Conservation (phyloP, 805 yeast species). For the Hemisphaericaspora nanyangensis region DNA sequence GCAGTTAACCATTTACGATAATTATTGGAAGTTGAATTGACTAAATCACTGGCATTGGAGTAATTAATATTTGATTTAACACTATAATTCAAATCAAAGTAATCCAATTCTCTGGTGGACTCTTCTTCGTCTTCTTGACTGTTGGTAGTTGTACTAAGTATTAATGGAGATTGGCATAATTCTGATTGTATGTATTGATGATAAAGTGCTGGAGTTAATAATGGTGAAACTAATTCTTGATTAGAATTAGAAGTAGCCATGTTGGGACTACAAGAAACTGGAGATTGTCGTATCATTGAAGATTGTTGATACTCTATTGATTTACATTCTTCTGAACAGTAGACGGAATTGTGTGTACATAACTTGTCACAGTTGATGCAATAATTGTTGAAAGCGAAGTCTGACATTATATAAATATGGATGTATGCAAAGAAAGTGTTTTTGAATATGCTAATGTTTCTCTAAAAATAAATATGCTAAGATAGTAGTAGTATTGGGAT, state of each 20-base stretch:
- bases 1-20: constrained; percentile 39
- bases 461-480: too few species aligned
- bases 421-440: neutral
- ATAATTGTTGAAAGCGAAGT: constrained; percentile 34
- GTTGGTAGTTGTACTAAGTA: constrained; percentile 14
- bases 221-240: constrained; percentile 30
- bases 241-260: constrained; percentile 3
- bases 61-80: constrained; percentile 18
- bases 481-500: too few species aligned
- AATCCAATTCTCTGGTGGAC: constrained; percentile 18
- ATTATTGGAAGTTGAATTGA: constrained; percentile 33
- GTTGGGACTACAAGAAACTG: constrained; percentile 8
- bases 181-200: constrained; percentile 14
- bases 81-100: constrained; percentile 33
- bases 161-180: constrained; percentile 17
- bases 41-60: constrained; percentile 9
- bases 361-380: constrained; percentile 35
- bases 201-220: constrained; percentile 34
- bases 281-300: constrained; percentile 3
- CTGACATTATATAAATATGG: constrained; percentile 28
- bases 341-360: constrained; percentile 19
- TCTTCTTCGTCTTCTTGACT: constrained; percentile 3
- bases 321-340: constrained; percentile 32
- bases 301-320: constrained; percentile 8
- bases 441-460: neutral